These are phyloP conservation scores for Penicillium silybi DNA, from an alignment of 495 filamentous ascomycete genomes.

Conservation along the genomic window DNA sequence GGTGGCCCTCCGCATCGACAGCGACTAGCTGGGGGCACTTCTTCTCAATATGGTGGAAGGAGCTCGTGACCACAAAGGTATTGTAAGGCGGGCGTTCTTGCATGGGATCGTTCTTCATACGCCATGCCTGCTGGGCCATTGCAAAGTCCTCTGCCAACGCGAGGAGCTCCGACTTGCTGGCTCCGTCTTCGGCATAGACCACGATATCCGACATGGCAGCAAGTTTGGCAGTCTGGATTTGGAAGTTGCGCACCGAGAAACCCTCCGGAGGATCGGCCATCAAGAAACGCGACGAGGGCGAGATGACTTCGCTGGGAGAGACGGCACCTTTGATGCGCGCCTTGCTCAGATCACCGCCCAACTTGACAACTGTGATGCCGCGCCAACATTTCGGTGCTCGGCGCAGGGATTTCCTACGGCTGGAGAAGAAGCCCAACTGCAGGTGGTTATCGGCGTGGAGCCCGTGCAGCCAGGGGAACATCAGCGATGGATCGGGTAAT, in stretches of 20 bases:
- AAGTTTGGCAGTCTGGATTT: constrained; percentile 89
- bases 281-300: constrained; percentile 37
- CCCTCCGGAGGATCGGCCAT: constrained; percentile 80
- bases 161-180: constrained; percentile 50
- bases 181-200: constrained; percentile 74
- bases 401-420: constrained; percentile 65
- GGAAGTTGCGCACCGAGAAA: constrained; percentile 86
- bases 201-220: constrained; percentile 88
- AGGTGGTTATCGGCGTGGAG: constrained; percentile 85
- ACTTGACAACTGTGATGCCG: constrained; percentile 82
- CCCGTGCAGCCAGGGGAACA: constrained; percentile 98
- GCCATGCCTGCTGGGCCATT: constrained; percentile 71
- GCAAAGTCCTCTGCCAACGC: constrained; percentile 68
- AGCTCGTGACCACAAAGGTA: constrained; percentile 71
- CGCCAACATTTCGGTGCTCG: constrained; percentile 76
- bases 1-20: constrained; percentile 64
- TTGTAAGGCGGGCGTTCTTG: constrained; percentile 64
- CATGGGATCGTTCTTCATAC: constrained; percentile 54
- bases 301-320: constrained; percentile 71
- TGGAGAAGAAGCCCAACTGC: constrained; percentile 83
- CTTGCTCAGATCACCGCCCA: constrained; percentile 70
- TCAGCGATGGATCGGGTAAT: constrained; percentile 72
- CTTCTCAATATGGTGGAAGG: constrained; percentile 72
- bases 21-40: constrained; percentile 67
- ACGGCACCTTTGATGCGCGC: constrained; percentile 84